Conservation (phyloP, 139 green algal genomes). For the Ulvella scutata region DNA sequence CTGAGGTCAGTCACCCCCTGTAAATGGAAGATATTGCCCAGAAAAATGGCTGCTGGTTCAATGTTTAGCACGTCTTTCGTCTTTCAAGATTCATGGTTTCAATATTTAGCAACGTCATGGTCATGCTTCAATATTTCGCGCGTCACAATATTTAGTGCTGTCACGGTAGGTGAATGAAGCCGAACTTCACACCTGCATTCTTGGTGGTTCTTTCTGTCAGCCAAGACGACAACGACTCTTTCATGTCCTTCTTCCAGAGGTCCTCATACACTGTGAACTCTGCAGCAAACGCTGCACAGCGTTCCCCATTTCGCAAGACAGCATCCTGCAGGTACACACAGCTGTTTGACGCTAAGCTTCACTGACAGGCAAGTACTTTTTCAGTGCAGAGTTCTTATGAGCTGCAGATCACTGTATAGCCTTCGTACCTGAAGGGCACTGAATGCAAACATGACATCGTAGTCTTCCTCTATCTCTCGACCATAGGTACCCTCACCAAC, state of each 20-base stretch:
- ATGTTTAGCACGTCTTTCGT: too few species aligned
- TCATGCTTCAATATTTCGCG: too few species aligned
- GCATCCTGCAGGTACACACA: slow-evolving; percentile 20
- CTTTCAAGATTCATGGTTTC: too few species aligned
- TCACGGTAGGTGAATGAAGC: neutral
- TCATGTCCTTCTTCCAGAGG: slow-evolving; percentile 67
- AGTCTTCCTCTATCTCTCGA: slow-evolving; percentile 80
- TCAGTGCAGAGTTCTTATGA: too few species aligned
- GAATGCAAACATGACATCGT: slow-evolving; percentile 24
- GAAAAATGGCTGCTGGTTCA: too few species aligned
- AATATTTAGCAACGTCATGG: too few species aligned
- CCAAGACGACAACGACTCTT: slow-evolving; percentile 21
- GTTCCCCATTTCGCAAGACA: slow-evolving; percentile 45
- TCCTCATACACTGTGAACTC: slow-evolving; percentile 56
- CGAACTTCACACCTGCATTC: neutral
- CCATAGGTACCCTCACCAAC: slow-evolving; percentile 68
- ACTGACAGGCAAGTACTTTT: too few species aligned
- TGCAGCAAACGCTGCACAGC: slow-evolving; percentile 57
- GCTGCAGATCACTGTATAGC: too few species aligned
- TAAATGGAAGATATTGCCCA: too few species aligned
- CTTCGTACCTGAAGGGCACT: neutral
- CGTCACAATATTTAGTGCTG: too few species aligned
- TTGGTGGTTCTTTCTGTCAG: neutral
- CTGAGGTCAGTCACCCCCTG: too few species aligned
- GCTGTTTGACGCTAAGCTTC: neutral